phyloP scores from a whole-genome alignment of 2,329 filamentous ascomycete species.

The Xylariaceae sp. region DNA sequence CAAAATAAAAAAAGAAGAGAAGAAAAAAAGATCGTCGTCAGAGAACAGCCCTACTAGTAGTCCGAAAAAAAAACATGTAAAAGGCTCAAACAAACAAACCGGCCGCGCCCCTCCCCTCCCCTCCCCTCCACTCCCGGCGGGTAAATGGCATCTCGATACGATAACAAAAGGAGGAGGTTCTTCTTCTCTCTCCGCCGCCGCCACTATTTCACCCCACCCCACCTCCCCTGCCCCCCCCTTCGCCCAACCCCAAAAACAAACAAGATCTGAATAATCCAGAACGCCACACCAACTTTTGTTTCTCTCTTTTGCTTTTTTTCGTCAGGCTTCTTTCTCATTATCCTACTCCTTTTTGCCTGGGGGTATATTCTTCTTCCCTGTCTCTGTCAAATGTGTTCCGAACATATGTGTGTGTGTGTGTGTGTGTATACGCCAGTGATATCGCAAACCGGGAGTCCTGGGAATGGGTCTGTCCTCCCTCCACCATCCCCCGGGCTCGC shows the following conservation, averaged over 20 bases:
- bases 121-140: slow-evolving; percentile 10
- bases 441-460: background rate
- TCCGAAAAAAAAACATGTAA: slow-evolving; percentile 2
- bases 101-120: too few species aligned
- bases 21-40: background rate
- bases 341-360: slow-evolving; percentile 19
- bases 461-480: background rate
- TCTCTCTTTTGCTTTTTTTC: slow-evolving; percentile 25
- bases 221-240: background rate
- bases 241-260: background rate
- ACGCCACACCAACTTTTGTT: slow-evolving; percentile 19
- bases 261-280: slow-evolving; percentile 16
- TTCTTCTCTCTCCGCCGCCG: background rate
- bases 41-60: background rate
- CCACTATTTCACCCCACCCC: slow-evolving; percentile 11
- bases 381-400: too few species aligned
- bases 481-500: background rate
- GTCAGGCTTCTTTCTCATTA: slow-evolving; percentile 21
- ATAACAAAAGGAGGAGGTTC: background rate
- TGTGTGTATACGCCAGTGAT: background rate
- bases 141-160: slow-evolving; percentile 18
- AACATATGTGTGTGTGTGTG: background rate
- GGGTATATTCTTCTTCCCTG: too few species aligned
- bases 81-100: background rate
- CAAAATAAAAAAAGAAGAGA: background rate